Evolutionary conservation across 2,329 filamentous ascomycete genomes (phyloP).

Genomic region (Eutypa lata): DNA sequence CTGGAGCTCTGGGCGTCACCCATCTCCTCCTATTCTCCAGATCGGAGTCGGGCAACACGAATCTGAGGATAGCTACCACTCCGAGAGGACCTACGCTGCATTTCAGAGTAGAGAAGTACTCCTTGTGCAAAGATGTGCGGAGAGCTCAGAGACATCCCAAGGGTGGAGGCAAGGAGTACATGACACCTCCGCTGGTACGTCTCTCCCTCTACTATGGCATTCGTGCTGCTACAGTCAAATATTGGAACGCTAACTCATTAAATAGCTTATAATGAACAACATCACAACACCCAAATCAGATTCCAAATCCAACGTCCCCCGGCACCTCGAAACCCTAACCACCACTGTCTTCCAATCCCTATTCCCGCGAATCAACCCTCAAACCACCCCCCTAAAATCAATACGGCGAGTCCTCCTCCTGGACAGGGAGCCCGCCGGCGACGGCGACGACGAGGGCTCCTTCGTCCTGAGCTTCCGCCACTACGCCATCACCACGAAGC

Average conservation of each 20-base stretch:
- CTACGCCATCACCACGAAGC: constrained; percentile 90
- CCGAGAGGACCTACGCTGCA: constrained; percentile 90
- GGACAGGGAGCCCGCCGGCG: constrained; percentile 66
- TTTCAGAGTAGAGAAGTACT: constrained; percentile 94
- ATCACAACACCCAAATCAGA: constrained; percentile 67
- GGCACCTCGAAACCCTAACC: constrained; percentile 87
- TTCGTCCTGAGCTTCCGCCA: constrained; percentile 88
- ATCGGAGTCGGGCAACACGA: constrained; percentile 86
- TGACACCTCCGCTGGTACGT: constrained; percentile 73
- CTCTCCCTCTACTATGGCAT: background rate
- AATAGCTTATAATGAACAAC: constrained; percentile 93
- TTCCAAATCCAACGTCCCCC: constrained; percentile 70
- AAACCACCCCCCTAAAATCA: constrained; percentile 83
- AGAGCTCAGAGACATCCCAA: constrained; percentile 79
- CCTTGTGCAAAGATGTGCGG: constrained; percentile 85
- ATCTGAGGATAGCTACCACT: constrained; percentile 81
- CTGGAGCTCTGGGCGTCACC: constrained; percentile 86
- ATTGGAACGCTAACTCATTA: background rate
- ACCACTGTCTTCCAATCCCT: constrained; percentile 95
- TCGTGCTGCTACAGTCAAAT: background rate
- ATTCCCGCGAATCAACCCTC: constrained; percentile 93
- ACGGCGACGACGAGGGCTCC: constrained; percentile 60
- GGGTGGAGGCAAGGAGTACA: constrained; percentile 79
- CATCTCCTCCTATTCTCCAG: constrained; percentile 92
- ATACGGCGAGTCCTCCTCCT: constrained; percentile 88